Conservation (phyloP, 257 asterid genomes). For the Gentiana macrophylla region DNA sequence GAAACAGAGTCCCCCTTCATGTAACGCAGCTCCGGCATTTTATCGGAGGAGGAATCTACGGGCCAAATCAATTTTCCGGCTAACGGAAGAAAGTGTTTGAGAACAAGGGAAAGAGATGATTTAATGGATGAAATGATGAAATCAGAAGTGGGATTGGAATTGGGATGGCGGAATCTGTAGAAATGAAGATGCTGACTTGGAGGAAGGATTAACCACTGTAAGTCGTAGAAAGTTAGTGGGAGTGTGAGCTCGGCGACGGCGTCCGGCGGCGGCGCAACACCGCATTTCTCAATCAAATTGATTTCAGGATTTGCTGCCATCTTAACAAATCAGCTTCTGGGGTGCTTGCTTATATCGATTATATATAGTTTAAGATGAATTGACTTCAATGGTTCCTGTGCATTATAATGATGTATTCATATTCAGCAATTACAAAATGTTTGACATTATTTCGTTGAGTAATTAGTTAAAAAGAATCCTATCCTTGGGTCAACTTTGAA, state of each 20-base stretch:
- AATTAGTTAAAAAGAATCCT: no score
- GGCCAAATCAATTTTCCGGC: conserved; percentile 30
- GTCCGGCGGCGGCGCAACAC: conserved; percentile 10
- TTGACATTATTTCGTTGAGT: no score
- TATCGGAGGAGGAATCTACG: background rate
- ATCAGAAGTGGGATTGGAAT: conserved; percentile 12
- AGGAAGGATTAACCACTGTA: conserved; percentile 1
- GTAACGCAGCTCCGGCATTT: conserved; percentile 19
- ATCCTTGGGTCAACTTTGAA: no score
- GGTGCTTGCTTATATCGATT: no score
- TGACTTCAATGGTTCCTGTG: no score
- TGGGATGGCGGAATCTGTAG: conserved; percentile 20
- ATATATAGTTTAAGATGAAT: no score
- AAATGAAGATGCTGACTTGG: conserved; percentile 27
- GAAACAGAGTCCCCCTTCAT: conserved; percentile 17
- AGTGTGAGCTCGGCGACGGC: background rate
- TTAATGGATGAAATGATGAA: conserved; percentile 25
- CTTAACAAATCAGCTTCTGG: no score
- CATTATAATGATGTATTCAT: no score
- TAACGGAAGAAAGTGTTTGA: conserved; percentile 30
- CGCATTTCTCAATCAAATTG: conserved; percentile 11
- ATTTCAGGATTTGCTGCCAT: background rate
- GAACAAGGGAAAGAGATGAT: conserved; percentile 28
- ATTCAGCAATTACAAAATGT: no score
- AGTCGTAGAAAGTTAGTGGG: conserved; percentile 13